Conservation (phyloP, 1,284 basidiomycete genomes). For the Laetiporus sulphureus region DNA sequence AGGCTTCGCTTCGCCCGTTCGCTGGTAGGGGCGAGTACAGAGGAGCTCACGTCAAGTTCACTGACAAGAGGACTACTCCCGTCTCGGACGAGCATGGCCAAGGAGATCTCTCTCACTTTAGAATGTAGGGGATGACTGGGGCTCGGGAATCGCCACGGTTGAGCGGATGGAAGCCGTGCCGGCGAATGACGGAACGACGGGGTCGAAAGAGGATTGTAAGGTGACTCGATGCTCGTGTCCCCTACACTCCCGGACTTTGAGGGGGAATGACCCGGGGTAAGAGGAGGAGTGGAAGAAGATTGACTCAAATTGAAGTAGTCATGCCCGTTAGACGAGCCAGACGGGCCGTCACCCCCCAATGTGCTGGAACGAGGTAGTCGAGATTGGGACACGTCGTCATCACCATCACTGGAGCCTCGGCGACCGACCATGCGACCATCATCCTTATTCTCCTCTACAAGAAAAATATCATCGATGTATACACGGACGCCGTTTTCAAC, state of each 20-base stretch:
- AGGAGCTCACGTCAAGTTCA: constrained; percentile 27
- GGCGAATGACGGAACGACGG: constrained; percentile 72
- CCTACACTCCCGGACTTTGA: constrained; percentile 6
- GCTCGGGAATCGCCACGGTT: constrained; percentile 71
- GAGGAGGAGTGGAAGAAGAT: constrained; percentile 22
- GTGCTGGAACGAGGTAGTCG: background rate
- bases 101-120: constrained; percentile 51
- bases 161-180: constrained; percentile 59
- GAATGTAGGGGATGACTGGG: constrained; percentile 66
- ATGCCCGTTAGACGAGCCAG: too few relatives aligned
- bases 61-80: constrained; percentile 35
- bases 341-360: background rate
- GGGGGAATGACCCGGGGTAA: constrained; percentile 21
- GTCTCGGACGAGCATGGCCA: constrained; percentile 47
- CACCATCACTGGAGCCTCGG: constrained; percentile 5
- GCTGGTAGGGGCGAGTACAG: constrained; percentile 24
- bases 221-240: constrained; percentile 38
- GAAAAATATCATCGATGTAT: background rate
- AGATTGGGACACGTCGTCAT: background rate
- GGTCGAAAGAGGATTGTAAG: constrained; percentile 64
- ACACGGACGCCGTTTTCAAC: constrained; percentile 18
- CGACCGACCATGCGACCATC: constrained; percentile 6
- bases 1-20: constrained; percentile 24
- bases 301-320: too few relatives aligned
- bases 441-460: constrained; percentile 21